Evolutionary conservation across 2,329 filamentous ascomycete genomes (phyloP).

Genomic region (Aspergillus phoenicis): DNA sequence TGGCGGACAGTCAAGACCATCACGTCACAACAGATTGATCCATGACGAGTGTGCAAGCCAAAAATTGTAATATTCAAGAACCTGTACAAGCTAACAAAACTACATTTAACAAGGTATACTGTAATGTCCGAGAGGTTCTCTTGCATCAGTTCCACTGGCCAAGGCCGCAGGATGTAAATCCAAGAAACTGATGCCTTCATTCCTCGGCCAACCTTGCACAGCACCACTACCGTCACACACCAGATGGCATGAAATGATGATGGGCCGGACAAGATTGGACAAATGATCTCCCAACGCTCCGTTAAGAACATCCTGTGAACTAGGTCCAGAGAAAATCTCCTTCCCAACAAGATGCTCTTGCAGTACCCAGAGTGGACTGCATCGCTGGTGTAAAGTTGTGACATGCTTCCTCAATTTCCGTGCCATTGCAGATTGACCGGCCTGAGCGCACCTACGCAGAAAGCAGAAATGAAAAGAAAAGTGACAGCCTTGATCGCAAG

Average conservation of each 20-base stretch:
- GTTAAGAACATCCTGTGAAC: constrained; percentile 70
- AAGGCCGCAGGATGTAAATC: constrained; percentile 22
- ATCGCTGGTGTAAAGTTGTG: constrained; percentile 61
- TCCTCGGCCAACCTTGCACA: constrained; percentile 31
- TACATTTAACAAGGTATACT: constrained; percentile 5
- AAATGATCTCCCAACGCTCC: constrained; percentile 74
- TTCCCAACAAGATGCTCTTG: constrained; percentile 64
- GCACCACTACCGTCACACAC: constrained; percentile 20
- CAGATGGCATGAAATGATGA: constrained; percentile 22
- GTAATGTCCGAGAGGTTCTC: constrained; percentile 45
- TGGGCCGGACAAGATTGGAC: constrained; percentile 27
- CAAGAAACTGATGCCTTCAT: constrained; percentile 42
- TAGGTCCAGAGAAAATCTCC: constrained; percentile 16
- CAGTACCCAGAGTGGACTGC: constrained; percentile 70
- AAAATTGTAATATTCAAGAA: constrained; percentile 4
- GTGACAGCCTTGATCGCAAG: neutral
- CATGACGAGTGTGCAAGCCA: neutral
- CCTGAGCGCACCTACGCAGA: neutral
- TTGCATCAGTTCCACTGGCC: constrained; percentile 41
- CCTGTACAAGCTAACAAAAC: neutral
- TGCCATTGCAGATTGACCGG: neutral
- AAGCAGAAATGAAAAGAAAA: neutral
- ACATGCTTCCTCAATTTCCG: constrained; percentile 6
- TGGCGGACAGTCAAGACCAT: neutral
- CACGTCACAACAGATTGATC: neutral